Conservation (phyloP, 2,329 filamentous ascomycete species). For the Pyricularia sp. region DNA sequence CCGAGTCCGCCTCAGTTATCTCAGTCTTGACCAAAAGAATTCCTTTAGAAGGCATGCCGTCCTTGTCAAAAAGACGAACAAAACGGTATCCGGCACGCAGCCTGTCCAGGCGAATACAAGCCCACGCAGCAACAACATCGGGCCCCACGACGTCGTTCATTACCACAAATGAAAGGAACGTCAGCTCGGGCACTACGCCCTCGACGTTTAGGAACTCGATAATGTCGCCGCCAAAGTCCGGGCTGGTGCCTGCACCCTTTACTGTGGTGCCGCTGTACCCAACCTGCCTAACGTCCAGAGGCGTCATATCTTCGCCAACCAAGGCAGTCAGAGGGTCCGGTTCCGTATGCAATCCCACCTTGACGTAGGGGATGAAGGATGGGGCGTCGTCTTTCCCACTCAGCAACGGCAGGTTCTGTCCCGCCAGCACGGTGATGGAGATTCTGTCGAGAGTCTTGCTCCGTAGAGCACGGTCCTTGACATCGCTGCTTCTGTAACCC, state of each 20-base stretch:
- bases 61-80: conserved; percentile 62
- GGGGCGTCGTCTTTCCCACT: conserved; percentile 35
- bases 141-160: conserved; percentile 75
- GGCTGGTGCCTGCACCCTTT: conserved; percentile 36
- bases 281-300: conserved; percentile 34
- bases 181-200: conserved; percentile 57
- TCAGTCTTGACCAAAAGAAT: conserved; percentile 57
- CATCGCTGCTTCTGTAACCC: conserved; percentile 18
- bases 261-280: conserved; percentile 44
- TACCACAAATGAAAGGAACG: conserved; percentile 74
- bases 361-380: conserved; percentile 71
- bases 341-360: conserved; percentile 76
- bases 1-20: too few species aligned
- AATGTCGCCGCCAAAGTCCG: conserved; percentile 52
- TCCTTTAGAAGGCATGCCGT: conserved; percentile 54
- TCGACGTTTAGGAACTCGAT: conserved; percentile 46
- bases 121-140: conserved; percentile 79
- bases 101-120: conserved; percentile 77
- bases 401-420: conserved; percentile 64
- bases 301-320: conserved; percentile 26
- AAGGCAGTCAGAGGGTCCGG: conserved; percentile 21
- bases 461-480: neutral
- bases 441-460: conserved; percentile 35
- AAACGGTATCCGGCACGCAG: conserved; percentile 68
- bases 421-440: conserved; percentile 64